phyloP scores from a whole-genome alignment of 2,329 filamentous ascomycete genomes.

The Setomelanomma holmii region DNA sequence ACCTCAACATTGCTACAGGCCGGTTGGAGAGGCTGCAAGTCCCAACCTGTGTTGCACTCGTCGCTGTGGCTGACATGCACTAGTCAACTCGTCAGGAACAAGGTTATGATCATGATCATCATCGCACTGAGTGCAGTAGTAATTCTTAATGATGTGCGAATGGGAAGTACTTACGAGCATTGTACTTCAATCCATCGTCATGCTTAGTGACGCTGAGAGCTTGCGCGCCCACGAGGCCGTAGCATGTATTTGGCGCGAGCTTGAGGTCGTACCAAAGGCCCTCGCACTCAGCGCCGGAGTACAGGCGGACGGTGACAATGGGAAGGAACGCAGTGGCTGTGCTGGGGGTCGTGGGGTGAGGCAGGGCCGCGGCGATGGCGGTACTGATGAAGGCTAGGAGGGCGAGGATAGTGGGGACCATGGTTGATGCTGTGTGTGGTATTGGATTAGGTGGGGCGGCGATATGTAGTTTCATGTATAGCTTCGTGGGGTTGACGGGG shows the following conservation, averaged over 20 bases:
- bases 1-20: constrained; percentile 6
- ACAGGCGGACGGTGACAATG: neutral
- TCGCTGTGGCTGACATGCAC: neutral
- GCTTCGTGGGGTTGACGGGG: too few relatives aligned
- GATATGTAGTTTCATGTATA: too few relatives aligned
- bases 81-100: too few relatives aligned
- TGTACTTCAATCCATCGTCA: neutral
- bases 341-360: neutral
- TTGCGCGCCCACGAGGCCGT: neutral
- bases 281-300: neutral
- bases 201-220: neutral
- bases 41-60: neutral
- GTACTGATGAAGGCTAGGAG: neutral
- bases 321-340: neutral
- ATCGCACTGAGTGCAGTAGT: too few relatives aligned
- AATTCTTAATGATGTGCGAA: too few relatives aligned
- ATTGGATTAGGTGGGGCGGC: too few relatives aligned
- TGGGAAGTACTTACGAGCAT: neutral
- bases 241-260: neutral
- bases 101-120: too few relatives aligned
- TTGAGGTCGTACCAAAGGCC: neutral
- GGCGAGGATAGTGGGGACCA: too few relatives aligned
- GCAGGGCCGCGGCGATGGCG: neutral
- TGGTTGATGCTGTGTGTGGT: too few relatives aligned
- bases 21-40: constrained; percentile 3